Percentiles rank a stretch among this genome's conserved stretches.
Conservation (phyloP, 345 rosid genomes). For the thale cress (Arabidopsis thaliana) region DNA sequence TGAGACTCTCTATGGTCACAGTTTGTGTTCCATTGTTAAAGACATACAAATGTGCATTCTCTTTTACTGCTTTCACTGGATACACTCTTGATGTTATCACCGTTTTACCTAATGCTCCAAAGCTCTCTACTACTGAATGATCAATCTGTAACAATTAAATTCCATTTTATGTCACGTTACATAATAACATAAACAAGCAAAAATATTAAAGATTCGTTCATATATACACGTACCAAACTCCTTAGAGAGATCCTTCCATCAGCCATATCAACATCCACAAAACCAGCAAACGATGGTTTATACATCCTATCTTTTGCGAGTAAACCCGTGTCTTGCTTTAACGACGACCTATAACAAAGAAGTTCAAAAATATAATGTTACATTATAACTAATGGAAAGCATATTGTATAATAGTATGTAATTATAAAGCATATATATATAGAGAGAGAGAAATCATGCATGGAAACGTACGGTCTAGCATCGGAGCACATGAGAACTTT, state of each 20-base stretch:
- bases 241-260: slow-evolving; percentile 65
- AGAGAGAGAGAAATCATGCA: background rate
- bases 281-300: slow-evolving; percentile 78
- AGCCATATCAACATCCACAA: slow-evolving; percentile 66
- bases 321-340: slow-evolving; percentile 31
- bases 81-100: slow-evolving; percentile 81
- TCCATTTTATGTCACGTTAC: background rate
- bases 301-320: slow-evolving; percentile 45
- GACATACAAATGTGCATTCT: slow-evolving; percentile 63
- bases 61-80: slow-evolving; percentile 58
- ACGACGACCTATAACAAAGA: slow-evolving; percentile 53
- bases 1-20: slow-evolving; percentile 57
- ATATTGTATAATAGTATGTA: background rate
- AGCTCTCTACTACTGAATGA: slow-evolving; percentile 79
- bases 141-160: slow-evolving; percentile 53
- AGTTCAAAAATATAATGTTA: background rate
- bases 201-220: background rate
- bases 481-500: slow-evolving; percentile 81
- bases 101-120: slow-evolving; percentile 71
- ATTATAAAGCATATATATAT: too few relatives aligned
- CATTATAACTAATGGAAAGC: background rate
- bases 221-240: slow-evolving; percentile 60
- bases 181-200: background rate
- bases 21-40: slow-evolving; percentile 74
- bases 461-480: slow-evolving; percentile 59